These are phyloP conservation scores for Fusarium protoensiforme DNA, from an alignment of 2,329 filamentous ascomycete species.

Conservation along the genomic window DNA sequence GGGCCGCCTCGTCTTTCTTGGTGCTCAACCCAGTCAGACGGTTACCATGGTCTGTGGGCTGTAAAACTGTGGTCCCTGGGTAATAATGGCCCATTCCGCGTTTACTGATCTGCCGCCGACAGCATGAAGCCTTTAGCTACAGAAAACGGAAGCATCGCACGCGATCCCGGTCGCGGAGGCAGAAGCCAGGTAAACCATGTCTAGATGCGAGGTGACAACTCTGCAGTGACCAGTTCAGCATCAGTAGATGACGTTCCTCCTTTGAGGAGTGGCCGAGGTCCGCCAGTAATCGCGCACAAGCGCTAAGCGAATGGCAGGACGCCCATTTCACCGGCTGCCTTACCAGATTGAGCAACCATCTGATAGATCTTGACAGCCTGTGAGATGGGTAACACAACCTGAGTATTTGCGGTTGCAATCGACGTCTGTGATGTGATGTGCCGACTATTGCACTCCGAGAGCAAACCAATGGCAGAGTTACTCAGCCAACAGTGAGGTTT, in stretches of 20 bases:
- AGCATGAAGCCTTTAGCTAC: not conserved
- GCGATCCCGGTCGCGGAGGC: not conserved
- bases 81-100: not conserved
- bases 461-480: not conserved
- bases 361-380: slow-evolving; percentile 14
- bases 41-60: slow-evolving; percentile 12
- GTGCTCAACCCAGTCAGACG: slow-evolving; percentile 5
- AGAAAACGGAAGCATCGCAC: not conserved
- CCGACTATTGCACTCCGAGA: not conserved
- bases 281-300: slow-evolving; percentile 6
- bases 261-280: not conserved
- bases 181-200: slow-evolving; percentile 1
- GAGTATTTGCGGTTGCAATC: not conserved
- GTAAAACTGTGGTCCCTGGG: not conserved
- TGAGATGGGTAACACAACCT: not conserved
- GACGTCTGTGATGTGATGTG: not conserved
- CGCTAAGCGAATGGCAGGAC: slow-evolving; percentile 17
- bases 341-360: slow-evolving; percentile 22
- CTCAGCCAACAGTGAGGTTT: not conserved
- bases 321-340: slow-evolving; percentile 8
- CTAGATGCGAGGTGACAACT: not conserved
- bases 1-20: slow-evolving; percentile 12
- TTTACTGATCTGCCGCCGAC: not conserved
- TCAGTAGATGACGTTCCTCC: not conserved
- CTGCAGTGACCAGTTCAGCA: not conserved